A percentile compares a stretch with the other conserved stretches of the same genome.
Conservation (phyloP, 805 yeast genomes). For the Lipomyces yamadae region DNA sequence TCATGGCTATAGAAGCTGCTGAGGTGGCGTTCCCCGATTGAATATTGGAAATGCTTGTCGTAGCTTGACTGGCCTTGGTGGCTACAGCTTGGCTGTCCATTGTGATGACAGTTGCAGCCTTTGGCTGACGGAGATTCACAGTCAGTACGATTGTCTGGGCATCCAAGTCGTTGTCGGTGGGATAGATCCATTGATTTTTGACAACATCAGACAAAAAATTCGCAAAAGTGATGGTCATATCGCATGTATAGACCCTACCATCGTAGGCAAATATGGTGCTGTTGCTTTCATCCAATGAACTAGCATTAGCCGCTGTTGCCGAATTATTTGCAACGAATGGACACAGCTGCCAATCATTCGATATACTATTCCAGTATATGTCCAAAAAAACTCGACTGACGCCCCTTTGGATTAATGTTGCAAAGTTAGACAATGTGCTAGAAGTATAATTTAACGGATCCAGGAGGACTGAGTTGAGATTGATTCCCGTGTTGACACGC, state of each 20-base stretch:
- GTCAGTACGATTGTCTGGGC: conserved; percentile 26
- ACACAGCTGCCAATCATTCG: conserved; percentile 58
- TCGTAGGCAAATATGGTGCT: conserved; percentile 6
- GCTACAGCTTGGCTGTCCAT: not conserved
- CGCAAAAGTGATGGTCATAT: conserved; percentile 14
- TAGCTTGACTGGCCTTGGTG: not conserved
- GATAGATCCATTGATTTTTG: conserved; percentile 17
- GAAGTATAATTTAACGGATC: conserved; percentile 43
- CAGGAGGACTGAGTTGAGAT: conserved; percentile 44
- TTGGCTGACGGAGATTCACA: conserved; percentile 21
- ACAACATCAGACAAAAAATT: conserved; percentile 19
- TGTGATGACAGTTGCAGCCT: not conserved
- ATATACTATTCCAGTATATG: conserved; percentile 56
- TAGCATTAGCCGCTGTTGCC: not conserved
- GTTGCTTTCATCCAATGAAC: conserved; percentile 7
- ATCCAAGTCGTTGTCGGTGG: conserved; percentile 28
- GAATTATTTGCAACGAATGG: conserved; percentile 46
- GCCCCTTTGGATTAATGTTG: conserved; percentile 47
- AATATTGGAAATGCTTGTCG: not conserved
- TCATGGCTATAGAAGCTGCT: not conserved
- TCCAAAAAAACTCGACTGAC: conserved; percentile 49
- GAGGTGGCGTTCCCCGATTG: not conserved
- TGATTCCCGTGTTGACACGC: conserved; percentile 45
- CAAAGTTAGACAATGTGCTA: conserved; percentile 38
- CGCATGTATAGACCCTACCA: conserved; percentile 17